Evolutionary conservation across 129 eudicot species (phyloP), one percentile per base, ranked within the genome.

Genomic region (Solidago caesia): DNA sequence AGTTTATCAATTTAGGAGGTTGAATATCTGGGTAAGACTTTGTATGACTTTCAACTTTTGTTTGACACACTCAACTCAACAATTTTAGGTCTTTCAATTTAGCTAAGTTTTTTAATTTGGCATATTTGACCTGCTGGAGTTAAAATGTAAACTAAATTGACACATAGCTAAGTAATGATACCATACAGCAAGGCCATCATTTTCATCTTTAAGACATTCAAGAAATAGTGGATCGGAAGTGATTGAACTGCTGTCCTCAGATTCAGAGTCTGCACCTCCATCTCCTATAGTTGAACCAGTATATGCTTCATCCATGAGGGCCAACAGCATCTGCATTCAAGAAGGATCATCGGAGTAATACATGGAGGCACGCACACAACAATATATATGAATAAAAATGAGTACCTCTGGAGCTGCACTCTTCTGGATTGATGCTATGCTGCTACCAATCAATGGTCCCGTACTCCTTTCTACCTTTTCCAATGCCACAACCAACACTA

Each of bases 271-370:
- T 52, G 87, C 92, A 72, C 91, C 97, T 80, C 91, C 98, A 86
- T 90, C 96, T 48, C 87, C 96, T 75, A 92, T 88, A 44, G 88
- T 92, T 75, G 98, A 90, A 68, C 98, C 98, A 47, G 98, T 93
- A 81, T 90, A 93, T 15, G 98, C 98, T 84, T 94, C 97, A 79
- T 94, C 98, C 98, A 94, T 94, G 46, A 93, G 96, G 27, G 97
- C 98, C 42, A 94, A 86, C 68, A 94, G 76, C 97, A 94, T 94
- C 98, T 93, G 87, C 64, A 63, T 78, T 58, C 64, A 81, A 10
- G 46, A 47, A 80, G 72, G 51, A 75, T 70, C 67, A 16, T 67
- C 44, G 47, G 8, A 49, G 43, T 46, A 4, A 47, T 72, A 42
- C 14, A 65, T 3, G 1, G 13, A 49, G 8, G 44, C 10, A 64